Evolutionary conservation across 2,329 filamentous ascomycete genomes (phyloP), one percentile per base, ranked within the genome.

Genomic region (Aureobasidium sp.): DNA sequence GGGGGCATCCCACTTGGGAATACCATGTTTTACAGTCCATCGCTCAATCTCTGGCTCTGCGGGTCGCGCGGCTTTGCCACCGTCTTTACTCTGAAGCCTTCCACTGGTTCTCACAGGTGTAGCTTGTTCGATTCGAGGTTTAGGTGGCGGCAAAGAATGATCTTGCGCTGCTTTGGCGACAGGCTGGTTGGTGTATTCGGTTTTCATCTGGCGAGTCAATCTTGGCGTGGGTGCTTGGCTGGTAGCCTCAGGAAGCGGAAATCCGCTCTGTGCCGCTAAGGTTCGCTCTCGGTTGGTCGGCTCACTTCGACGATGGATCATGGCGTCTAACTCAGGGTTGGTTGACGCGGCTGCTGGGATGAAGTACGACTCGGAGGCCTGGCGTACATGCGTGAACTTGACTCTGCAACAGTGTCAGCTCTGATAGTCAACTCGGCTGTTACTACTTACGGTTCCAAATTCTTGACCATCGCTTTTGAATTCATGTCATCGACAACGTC

Each of bases 1-100:
- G 1, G 87, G 81, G n/a, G 70, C 65, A 3, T 62, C 36, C 73
- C 73, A 75, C n/a, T 41, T n/a, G 11, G 45, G 54, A 13, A 54
- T 21, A 13, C 47, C 45, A 45, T 63, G 34, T 11, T 13, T 42
- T 9, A 36, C 15, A 5, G 62, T 54, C 62, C 62, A 63, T 21
- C 39, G 44, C 8, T 49, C 41, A 9, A 47, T 29, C 7, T 60
- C 42, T 3, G 57, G 55, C 44, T 48, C 16, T 8, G 9, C 7
- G 13, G 44, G 10, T 27, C 36, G 13, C 3, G 11, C 32, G 5
- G 47, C 47, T 15, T 52, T 44, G 10, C 57, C 29, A n/a, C 11
- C 15, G 27, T 30, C 34, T 34, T 50, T 39, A 10, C 11, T 32
- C 16, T 34, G 47, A 11, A 52, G 34, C 29, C 57, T 52, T 34